Base-by-base conservation (phyloP, 108 stramenopile species). In the Cylindrotheca closterium region DNA sequence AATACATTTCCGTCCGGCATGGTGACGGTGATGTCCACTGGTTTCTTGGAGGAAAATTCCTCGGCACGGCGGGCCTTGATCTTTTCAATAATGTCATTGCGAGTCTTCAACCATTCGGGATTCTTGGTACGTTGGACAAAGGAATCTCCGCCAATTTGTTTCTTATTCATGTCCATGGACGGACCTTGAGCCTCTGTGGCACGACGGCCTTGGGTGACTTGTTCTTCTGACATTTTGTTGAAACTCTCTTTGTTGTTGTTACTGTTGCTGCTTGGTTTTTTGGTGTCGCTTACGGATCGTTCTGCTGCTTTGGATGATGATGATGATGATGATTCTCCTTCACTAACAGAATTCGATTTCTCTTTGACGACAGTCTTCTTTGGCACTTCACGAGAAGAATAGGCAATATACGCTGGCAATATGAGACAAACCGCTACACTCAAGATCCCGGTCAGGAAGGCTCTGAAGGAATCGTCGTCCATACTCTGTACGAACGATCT, bases 1-100 rank as follows among this genome's bases (percentile, higher is more conserved):
- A 94, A 51, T 1, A 79, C 81, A 15, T 74, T 95, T 10, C 99
- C 99, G 70, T 99, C 98, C 0, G 99, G 99, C 73, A 99, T 77
- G 28, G 95, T 95, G 51, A 99, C 88, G 22, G 65, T 70, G 58
- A 99, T 98, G 30, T 82, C 79, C 32, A 86, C 84, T 23, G 82
- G 89, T 0, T 68, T 80, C 73, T 96, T 92, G 25, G 37, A 51
- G 32, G 73, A 61, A 19, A 86, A 47, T 73, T 91, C 92, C 56
- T 66, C 73, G 25, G 74, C 68, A 23, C 90, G 75, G 12, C 83
- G 68, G 15, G 62, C 77, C 62, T 79, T 78, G 62, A 92, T 80
- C 1, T 56, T 66, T 19, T 73, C 87, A 54, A 90, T 92, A 18
- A 85, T 68, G 4, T 74, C 75, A 18, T 65, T 50, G 1, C 93